phyloP scores from a whole-genome alignment of 2,329 filamentous ascomycete species.

The Trichophyton simii region DNA sequence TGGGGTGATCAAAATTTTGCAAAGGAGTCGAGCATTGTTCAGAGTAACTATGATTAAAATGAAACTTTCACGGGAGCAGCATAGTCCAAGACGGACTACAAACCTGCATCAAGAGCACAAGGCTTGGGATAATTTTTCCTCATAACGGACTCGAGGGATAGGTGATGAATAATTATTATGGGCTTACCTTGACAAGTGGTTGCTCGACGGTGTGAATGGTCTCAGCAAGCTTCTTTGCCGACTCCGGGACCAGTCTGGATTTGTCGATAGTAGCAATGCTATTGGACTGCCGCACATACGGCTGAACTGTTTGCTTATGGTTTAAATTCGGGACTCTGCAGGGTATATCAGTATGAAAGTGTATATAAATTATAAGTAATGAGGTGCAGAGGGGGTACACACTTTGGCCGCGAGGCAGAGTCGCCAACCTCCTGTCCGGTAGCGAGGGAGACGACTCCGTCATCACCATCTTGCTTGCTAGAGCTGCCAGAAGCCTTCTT shows the following conservation, averaged over 20 bases:
- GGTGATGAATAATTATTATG: neutral
- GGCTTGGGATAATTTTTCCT: slow-evolving; percentile 63
- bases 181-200: slow-evolving; percentile 41
- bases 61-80: slow-evolving; percentile 56
- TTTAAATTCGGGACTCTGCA: slow-evolving; percentile 41
- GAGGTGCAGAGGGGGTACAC: neutral
- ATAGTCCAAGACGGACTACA: slow-evolving; percentile 66
- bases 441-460: slow-evolving; percentile 4
- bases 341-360: neutral
- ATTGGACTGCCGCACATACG: slow-evolving; percentile 43
- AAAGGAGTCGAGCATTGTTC: slow-evolving; percentile 36
- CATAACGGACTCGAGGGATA: slow-evolving; percentile 38
- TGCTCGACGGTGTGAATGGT: slow-evolving; percentile 42
- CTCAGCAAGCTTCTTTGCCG: slow-evolving; percentile 32
- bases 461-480: slow-evolving; percentile 10
- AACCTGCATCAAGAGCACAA: slow-evolving; percentile 57
- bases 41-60: slow-evolving; percentile 60
- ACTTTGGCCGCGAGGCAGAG: neutral
- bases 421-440: slow-evolving; percentile 6
- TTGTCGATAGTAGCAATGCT: slow-evolving; percentile 43
- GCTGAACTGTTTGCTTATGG: slow-evolving; percentile 35
- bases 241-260: slow-evolving; percentile 35
- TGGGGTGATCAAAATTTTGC: neutral
- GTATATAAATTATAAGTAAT: neutral
- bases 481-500: slow-evolving; percentile 16